phyloP scores from a whole-genome alignment of 805 yeast species.

The Sungouiella blattae region DNA sequence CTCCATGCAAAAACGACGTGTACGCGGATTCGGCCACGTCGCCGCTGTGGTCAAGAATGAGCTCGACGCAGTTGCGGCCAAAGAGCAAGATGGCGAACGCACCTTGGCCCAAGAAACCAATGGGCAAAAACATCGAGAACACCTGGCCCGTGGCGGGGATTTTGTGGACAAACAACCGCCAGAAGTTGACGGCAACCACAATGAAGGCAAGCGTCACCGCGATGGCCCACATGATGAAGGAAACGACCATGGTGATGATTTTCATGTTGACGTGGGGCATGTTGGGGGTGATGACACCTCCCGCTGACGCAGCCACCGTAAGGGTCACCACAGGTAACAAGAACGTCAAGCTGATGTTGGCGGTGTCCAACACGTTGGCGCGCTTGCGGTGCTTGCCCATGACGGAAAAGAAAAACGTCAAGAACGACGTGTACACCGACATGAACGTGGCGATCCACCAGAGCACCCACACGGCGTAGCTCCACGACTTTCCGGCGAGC shows the following conservation, averaged over 20 bases:
- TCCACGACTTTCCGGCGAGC: conserved; percentile 42
- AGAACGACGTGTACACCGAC: conserved; percentile 59
- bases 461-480: conserved; percentile 51
- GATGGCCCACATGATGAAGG: conserved; percentile 63
- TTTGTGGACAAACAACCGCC: conserved; percentile 56
- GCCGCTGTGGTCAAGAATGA: conserved; percentile 14
- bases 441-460: conserved; percentile 70
- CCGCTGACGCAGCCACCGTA: conserved; percentile 73
- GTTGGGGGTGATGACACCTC: conserved; percentile 48
- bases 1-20: conserved; percentile 7
- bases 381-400: conserved; percentile 32
- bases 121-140: conserved; percentile 70
- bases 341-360: conserved; percentile 51
- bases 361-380: conserved; percentile 14
- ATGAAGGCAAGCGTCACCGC: conserved; percentile 61
- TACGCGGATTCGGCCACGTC: conserved; percentile 7
- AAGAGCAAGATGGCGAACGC: conserved; percentile 60
- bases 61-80: conserved; percentile 39
- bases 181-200: conserved; percentile 53
- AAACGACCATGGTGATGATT: conserved; percentile 50
- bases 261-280: conserved; percentile 44
- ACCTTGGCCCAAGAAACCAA: conserved; percentile 88
- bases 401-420: conserved; percentile 51
- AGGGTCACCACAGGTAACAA: conserved; percentile 77
- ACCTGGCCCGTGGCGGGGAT: conserved; percentile 54